Conservation (phyloP, 176 grass and related monocot genomes). For the Chrysopogon serrulatus region DNA sequence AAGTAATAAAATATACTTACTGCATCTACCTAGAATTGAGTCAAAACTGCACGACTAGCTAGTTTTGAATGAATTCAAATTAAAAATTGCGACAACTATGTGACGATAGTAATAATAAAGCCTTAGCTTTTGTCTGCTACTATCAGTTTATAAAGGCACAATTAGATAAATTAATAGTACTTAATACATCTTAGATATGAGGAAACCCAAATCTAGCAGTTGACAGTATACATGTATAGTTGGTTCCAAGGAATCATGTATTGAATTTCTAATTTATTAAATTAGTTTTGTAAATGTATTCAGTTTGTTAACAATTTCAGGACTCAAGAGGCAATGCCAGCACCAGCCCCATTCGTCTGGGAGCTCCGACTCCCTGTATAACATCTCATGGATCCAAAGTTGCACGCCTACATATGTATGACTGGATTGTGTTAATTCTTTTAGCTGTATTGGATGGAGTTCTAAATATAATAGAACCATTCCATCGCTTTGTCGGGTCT, state of each 20-base stretch:
- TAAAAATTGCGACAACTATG: background rate
- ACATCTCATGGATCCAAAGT: slow-evolving; percentile 60
- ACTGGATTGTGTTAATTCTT: slow-evolving; percentile 69
- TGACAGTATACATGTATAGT: background rate
- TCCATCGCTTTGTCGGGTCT: slow-evolving; percentile 71
- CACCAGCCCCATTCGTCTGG: slow-evolving; percentile 18
- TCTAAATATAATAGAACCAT: slow-evolving; percentile 82
- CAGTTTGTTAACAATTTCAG: background rate
- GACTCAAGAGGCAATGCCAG: slow-evolving; percentile 22
- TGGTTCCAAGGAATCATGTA: background rate
- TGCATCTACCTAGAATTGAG: background rate
- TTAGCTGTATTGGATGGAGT: slow-evolving; percentile 52
- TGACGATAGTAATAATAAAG: background rate
- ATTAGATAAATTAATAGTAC: background rate
- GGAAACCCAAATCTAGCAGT: background rate
- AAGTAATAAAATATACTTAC: background rate
- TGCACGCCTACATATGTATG: slow-evolving; percentile 54
- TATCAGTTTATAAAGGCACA: background rate
- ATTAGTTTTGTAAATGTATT: background rate
- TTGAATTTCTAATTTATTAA: background rate
- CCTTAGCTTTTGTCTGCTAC: background rate
- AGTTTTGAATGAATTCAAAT: background rate
- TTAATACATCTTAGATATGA: background rate
- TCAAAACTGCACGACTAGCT: background rate
- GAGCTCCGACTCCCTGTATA: slow-evolving; percentile 27